Base-by-base conservation (phyloP, 495 filamentous ascomycete genomes). In the Penicillium coprophilum region DNA sequence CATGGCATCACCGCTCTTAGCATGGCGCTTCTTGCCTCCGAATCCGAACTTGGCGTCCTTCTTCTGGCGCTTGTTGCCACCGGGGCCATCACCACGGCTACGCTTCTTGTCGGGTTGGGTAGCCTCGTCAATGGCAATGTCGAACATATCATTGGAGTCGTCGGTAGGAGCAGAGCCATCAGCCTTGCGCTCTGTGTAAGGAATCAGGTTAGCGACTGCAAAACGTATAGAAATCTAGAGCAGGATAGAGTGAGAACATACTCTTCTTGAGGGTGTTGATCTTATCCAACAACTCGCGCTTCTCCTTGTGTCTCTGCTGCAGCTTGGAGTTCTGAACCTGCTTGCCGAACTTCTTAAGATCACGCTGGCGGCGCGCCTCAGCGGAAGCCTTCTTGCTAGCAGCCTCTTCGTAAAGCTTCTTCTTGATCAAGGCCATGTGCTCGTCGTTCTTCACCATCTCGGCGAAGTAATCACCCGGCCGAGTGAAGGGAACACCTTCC, bases 311-410 rank as follows among this genome's bases (percentile, higher is more conserved):
- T 24, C 94, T 75, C 80, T 97, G 93, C 74, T 96, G 92, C 76
- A 93, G 70, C 82, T 96, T 97, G 58, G 91, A 92, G 59, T 96
- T 85, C 80, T 98, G 94, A 57, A 97, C 94, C 77, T 96, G 90
- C 79, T 98, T 98, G 60, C 94, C 94, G 75, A 97, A 98, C 76
- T 97, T 97, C 86, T 96, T 97, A 60, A 97, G 78, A 75, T 98
- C 94, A 56, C 94, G 80, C 80, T 89, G 91, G 76, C 89, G 88
- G 68, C 91, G 84, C 24, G 94, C 94, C 72, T 98, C 94, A 19
- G 87, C 85, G 7, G 90, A 82, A 2, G 95, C 93, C 81, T 96
- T 96, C 82, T 94, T 96, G 48, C 80, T 76, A 30, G 92, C 89
- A 10, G 93, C 94, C 71, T 93, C 91, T 60, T 97, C 93, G 56